Percentiles rank a stretch among this genome's conserved stretches.
These are phyloP conservation scores for Phytophthora fragariae DNA, from an alignment of 352 stramenopile species.

Conservation along the genomic window DNA sequence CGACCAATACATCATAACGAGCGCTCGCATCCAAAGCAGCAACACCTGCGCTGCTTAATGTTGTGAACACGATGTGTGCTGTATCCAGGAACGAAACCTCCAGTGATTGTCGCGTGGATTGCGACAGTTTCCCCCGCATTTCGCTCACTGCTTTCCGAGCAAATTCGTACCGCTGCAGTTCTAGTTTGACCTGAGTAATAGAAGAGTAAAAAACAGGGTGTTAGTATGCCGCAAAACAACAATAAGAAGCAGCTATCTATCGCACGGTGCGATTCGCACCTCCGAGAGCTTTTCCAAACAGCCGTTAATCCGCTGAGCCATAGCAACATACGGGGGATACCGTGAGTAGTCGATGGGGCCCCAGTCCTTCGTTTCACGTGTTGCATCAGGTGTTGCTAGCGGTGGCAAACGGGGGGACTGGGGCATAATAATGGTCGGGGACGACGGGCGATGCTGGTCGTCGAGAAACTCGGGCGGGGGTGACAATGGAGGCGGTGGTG, in stretches of 20 bases:
- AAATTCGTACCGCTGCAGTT: constrained; percentile 87
- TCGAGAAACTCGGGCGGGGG: constrained; percentile 25
- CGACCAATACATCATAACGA: constrained; percentile 85
- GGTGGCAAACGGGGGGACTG: constrained; percentile 40
- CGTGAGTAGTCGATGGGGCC: constrained; percentile 75
- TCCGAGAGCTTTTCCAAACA: constrained; percentile 80
- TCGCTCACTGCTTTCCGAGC: constrained; percentile 72
- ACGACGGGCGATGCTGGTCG: constrained; percentile 35
- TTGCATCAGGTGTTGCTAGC: constrained; percentile 20
- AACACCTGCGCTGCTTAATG: constrained; percentile 89
- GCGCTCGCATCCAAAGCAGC: constrained; percentile 78
- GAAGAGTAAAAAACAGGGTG: constrained; percentile 3
- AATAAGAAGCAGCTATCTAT: neutral
- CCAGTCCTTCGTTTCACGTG: constrained; percentile 23
- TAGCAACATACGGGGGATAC: constrained; percentile 70
- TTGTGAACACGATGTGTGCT: constrained; percentile 94
- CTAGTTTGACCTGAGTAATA: constrained; percentile 67
- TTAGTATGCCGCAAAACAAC: constrained; percentile 6
- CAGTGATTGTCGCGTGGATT: constrained; percentile 77
- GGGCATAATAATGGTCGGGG: constrained; percentile 51
- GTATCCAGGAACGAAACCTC: constrained; percentile 91
- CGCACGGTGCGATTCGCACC: constrained; percentile 40
- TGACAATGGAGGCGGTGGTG: constrained; percentile 47
- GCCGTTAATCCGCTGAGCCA: constrained; percentile 82
- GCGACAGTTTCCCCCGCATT: constrained; percentile 63